Base-by-base conservation (phyloP, 192 early-diverging fungal genomes). In the Coemansia aciculifera region DNA sequence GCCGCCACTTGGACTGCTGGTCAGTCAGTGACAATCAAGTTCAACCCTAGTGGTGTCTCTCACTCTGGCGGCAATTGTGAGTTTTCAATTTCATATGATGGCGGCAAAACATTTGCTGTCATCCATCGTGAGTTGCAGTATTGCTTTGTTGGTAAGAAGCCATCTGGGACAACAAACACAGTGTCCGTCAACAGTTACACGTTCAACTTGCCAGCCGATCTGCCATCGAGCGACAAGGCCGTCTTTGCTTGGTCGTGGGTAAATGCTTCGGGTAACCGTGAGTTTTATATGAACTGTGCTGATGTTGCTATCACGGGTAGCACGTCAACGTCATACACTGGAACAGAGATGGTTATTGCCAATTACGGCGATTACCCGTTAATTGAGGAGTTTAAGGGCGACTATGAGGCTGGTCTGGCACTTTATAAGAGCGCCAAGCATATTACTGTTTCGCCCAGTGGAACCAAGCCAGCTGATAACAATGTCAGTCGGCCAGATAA, bases 31-130 rank as follows among this genome's bases (percentile, higher is more conserved):
- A 62, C 68, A 0, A 79, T 90, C 19, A 59, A 74, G 9, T 88
- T 88, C 67, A 61, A 46, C 15, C n/a, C 43, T 7, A 39, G 39
- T 27, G 24, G 51, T 0, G 69, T 60, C 0, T 68, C 65, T 24
- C 88, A 89, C 59, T 73, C 73, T 24, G 88, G 89, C 1, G 90
- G 90, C 3, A 87, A 90, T 48, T 90, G 89, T 29, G 84, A 91
- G 66, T 89, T 87, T 67, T 84, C 89, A 0, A 70, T 90, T 7
- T 90, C 89, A 0, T 88, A 85, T 43, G 90, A 91, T 52, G 57
- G 62, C 29, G 89, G 85, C 29, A 71, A 83, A 31, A 87, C 81
- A 24, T 89, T 85, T 70, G 86, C 82, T 2, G 88, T 88, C 3
- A 49, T 91, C 19, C 77, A 88, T 44, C 75, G 81, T 21, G 62